These are phyloP conservation scores for Gracilaria vermiculophylla DNA, from an alignment of 23 red algal genomes.

Conservation along the genomic window DNA sequence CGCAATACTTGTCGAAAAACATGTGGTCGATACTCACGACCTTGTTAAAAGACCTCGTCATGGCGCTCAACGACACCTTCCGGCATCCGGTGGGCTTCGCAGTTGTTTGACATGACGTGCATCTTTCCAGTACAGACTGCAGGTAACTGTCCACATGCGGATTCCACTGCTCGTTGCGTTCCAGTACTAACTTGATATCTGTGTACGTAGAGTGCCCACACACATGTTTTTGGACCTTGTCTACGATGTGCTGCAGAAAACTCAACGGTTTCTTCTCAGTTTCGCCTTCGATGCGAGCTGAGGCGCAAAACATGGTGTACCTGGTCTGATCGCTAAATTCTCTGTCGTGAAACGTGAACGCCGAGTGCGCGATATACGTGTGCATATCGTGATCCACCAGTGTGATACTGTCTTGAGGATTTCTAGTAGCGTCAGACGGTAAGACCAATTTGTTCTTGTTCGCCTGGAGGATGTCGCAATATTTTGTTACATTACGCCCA, in stretches of 20 bases:
- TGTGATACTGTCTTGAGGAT: background rate
- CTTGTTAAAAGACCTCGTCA: background rate
- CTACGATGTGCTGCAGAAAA: constrained; percentile 19
- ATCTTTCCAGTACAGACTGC: background rate
- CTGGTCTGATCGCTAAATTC: background rate
- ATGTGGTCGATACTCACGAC: background rate
- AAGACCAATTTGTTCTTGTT: too few species aligned
- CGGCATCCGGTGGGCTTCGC: background rate
- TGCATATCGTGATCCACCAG: constrained; percentile 38
- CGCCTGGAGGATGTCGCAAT: background rate
- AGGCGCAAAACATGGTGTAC: background rate
- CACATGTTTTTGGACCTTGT: constrained; percentile 15
- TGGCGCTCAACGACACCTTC: background rate
- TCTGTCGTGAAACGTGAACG: background rate
- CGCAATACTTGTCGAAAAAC: background rate
- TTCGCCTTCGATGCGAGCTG: background rate
- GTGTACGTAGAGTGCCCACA: background rate
- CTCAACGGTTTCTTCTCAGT: background rate
- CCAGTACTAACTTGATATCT: constrained; percentile 11
- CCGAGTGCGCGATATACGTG: background rate
- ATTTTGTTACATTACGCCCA: background rate
- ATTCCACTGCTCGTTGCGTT: constrained; percentile 26
- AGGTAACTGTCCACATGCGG: background rate
- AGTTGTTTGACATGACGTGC: background rate
- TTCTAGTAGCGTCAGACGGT: too few species aligned